Percentiles rank a stretch among this genome's conserved stretches.
Conservation (phyloP, 208 protist genomes). For the Eutreptiella sp. region DNA sequence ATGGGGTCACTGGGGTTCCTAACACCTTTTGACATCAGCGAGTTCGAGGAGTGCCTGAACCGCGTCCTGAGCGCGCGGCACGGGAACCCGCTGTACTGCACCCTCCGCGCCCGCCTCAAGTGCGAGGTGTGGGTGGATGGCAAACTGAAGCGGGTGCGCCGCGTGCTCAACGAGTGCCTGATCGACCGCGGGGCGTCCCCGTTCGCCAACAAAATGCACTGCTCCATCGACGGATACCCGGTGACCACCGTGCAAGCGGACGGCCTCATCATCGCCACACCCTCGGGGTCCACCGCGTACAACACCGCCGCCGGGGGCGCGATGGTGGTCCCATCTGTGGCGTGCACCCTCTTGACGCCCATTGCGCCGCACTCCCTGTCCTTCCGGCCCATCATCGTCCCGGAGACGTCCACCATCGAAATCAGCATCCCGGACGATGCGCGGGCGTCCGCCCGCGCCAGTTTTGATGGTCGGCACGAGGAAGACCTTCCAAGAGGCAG, state of each 20-base stretch:
- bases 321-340: slow-evolving; percentile 61
- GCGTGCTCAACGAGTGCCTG: slow-evolving; percentile 57
- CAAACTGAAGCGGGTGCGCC: not conserved
- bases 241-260: slow-evolving; percentile 61
- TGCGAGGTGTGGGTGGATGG: slow-evolving; percentile 7
- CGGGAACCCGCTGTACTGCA: slow-evolving; percentile 7
- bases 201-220: slow-evolving; percentile 32
- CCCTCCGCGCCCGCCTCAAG: slow-evolving; percentile 4
- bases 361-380: slow-evolving; percentile 72
- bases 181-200: slow-evolving; percentile 44
- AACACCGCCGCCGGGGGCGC: slow-evolving; percentile 66
- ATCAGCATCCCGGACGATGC: slow-evolving; percentile 24
- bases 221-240: slow-evolving; percentile 40
- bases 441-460: not conserved
- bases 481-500: slow-evolving; percentile 16
- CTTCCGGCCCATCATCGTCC: slow-evolving; percentile 69
- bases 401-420: slow-evolving; percentile 34
- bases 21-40: slow-evolving; percentile 20
- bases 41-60: slow-evolving; percentile 9
- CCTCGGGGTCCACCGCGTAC: slow-evolving; percentile 76
- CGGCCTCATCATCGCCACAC: slow-evolving; percentile 73
- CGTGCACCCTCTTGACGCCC: slow-evolving; percentile 73
- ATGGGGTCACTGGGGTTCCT: slow-evolving; percentile 44
- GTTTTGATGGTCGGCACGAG: slow-evolving; percentile 10
- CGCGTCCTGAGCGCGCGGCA: slow-evolving; percentile 4